phyloP scores from a whole-genome alignment of 805 yeast species.

The Cyberlindnera mycetangii region DNA sequence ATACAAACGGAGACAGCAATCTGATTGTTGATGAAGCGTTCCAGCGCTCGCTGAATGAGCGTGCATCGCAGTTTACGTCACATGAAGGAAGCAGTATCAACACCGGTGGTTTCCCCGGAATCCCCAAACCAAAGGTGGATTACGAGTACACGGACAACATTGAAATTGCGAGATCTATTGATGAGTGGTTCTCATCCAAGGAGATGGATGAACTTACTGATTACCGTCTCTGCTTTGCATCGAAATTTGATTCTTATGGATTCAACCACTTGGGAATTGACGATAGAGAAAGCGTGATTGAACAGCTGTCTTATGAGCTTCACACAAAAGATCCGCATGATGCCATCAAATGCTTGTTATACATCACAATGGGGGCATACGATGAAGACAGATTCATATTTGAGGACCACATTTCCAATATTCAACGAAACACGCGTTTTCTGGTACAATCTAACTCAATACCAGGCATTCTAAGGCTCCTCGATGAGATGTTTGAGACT shows the following conservation, averaged over 20 bases:
- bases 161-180: conserved; percentile 38
- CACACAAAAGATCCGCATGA: background rate
- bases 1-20: conserved; percentile 32
- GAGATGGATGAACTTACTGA: conserved; percentile 23
- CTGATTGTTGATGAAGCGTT: conserved; percentile 33
- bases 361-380: conserved; percentile 18
- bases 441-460: conserved; percentile 8
- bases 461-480: conserved; percentile 4
- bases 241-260: conserved; percentile 8
- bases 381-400: conserved; percentile 10
- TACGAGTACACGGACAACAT: conserved; percentile 40
- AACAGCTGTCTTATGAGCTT: conserved; percentile 10
- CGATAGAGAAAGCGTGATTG: conserved; percentile 17
- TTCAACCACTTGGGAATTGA: conserved; percentile 16
- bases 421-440: conserved; percentile 11
- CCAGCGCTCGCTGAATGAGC: conserved; percentile 32
- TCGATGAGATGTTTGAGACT: conserved; percentile 11
- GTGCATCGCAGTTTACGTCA: conserved; percentile 33
- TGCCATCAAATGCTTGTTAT: conserved; percentile 12
- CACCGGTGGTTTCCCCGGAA: conserved; percentile 26
- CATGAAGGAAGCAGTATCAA: conserved; percentile 12
- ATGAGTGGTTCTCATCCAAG: conserved; percentile 43
- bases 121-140: conserved; percentile 40
- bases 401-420: conserved; percentile 9
- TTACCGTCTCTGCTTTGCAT: conserved; percentile 3